Conservation (phyloP, 2,329 filamentous ascomycete species). For the Colletotrichum sp. region DNA sequence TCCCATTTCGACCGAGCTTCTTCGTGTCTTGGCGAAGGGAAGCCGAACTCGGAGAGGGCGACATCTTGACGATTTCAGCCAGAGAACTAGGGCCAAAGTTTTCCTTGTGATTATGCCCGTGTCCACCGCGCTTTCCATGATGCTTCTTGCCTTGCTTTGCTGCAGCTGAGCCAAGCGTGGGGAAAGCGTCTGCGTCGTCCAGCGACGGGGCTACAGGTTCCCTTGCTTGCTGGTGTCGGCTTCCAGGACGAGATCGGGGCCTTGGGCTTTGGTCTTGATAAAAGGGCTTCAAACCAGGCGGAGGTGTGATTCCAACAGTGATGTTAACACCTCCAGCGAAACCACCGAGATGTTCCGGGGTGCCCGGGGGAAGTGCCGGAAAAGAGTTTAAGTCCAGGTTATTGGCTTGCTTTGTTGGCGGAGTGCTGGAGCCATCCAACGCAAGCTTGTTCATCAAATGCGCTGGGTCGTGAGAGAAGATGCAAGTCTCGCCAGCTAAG, state of each 20-base stretch:
- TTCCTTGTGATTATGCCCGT: conserved; percentile 75
- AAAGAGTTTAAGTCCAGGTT: conserved; percentile 85
- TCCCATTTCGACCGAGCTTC: conserved; percentile 68
- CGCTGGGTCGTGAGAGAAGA: conserved; percentile 95
- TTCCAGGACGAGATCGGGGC: conserved; percentile 82
- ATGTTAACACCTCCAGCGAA: conserved; percentile 59
- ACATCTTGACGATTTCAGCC: conserved; percentile 95
- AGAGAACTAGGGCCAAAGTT: conserved; percentile 76
- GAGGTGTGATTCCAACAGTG: conserved; percentile 65
- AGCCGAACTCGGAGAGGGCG: conserved; percentile 77
- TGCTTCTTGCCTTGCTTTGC: conserved; percentile 86
- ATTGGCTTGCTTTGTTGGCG: conserved; percentile 71
- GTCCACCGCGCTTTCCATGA: conserved; percentile 87
- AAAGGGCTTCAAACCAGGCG: conserved; percentile 72
- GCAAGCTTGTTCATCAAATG: conserved; percentile 83
- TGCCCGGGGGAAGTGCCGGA: conserved; percentile 71
- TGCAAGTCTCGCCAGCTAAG: conserved; percentile 89
- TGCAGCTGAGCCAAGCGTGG: conserved; percentile 79
- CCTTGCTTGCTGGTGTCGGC: conserved; percentile 73
- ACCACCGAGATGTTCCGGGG: conserved; percentile 62
- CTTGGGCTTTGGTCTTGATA: conserved; percentile 68
- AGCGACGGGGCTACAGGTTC: conserved; percentile 76
- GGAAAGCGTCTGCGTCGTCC: conserved; percentile 95
- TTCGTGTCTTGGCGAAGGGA: conserved; percentile 65
- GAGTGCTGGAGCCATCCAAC: conserved; percentile 71